phyloP scores from a whole-genome alignment of 106 monocot species.

The Narthecium ossifragum region DNA sequence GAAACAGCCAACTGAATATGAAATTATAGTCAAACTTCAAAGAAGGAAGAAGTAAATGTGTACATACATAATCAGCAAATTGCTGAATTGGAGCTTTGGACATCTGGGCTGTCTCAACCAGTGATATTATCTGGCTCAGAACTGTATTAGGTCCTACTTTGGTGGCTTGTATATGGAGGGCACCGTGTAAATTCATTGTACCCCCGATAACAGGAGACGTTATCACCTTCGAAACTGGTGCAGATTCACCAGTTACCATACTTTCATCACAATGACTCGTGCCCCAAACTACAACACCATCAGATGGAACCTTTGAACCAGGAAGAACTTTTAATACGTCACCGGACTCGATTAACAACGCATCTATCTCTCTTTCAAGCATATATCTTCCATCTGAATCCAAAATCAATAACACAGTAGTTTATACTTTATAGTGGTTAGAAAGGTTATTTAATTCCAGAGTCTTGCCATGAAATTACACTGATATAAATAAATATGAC shows the following conservation, averaged over 20 bases:
- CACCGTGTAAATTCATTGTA: conserved; percentile 91
- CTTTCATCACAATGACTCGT: conserved; percentile 90
- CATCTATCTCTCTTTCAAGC: conserved; percentile 91
- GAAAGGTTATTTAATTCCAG: too few relatives aligned
- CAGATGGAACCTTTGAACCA: conserved; percentile 84
- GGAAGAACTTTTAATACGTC: conserved; percentile 89
- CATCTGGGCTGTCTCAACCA: conserved; percentile 97
- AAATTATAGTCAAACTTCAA: too few relatives aligned
- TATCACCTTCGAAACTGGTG: conserved; percentile 54
- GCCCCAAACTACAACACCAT: conserved; percentile 83
- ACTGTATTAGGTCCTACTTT: conserved; percentile 82
- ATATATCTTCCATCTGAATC: conserved; percentile 58
- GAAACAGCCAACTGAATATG: not conserved
- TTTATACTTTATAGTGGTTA: conserved; percentile 8
- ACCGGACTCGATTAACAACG: conserved; percentile 74
- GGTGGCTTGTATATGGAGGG: conserved; percentile 69
- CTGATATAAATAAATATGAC: too few relatives aligned
- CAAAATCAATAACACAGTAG: too few relatives aligned
- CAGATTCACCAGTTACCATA: conserved; percentile 96
- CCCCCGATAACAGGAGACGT: conserved; percentile 83
- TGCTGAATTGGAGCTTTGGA: conserved; percentile 98
- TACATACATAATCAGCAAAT: conserved; percentile 93
- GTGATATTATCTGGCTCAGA: conserved; percentile 86
- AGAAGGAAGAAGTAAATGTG: not conserved
- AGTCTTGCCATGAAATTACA: too few relatives aligned